Percentiles rank a stretch among this genome's conserved stretches.
Evolutionary conservation across 2,329 filamentous ascomycete species (phyloP).

Genomic region (Pyrenophora graminea): DNA sequence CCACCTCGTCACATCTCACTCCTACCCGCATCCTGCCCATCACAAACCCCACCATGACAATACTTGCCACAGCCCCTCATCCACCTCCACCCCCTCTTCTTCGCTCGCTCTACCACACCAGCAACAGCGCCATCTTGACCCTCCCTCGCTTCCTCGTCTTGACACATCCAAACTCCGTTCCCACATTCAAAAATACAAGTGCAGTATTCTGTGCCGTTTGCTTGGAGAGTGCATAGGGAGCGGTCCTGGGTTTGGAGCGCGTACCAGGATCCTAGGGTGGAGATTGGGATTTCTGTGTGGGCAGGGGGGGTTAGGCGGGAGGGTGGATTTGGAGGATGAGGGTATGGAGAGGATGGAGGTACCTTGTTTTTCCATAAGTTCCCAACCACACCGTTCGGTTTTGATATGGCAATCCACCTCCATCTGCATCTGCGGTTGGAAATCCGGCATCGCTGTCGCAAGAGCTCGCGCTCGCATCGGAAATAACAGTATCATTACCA

Average conservation of each 20-base stretch:
- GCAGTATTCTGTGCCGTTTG: constrained; percentile 15
- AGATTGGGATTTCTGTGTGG: constrained; percentile 15
- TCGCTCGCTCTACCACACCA: too few relatives aligned
- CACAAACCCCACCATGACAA: constrained; percentile 21
- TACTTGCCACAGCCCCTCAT: constrained; percentile 20
- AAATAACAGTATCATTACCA: too few relatives aligned
- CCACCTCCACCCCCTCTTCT: not conserved
- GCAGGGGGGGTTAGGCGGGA: not conserved
- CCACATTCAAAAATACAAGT: constrained; percentile 25
- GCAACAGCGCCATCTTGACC: not conserved
- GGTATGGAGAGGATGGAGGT: not conserved
- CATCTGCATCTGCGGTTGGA: too few relatives aligned
- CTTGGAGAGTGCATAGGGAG: constrained; percentile 11
- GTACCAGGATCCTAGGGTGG: constrained; percentile 13
- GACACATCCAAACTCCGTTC: constrained; percentile 20
- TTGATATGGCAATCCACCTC: not conserved
- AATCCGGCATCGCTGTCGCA: too few relatives aligned
- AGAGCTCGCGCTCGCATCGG: too few relatives aligned
- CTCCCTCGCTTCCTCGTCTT: not conserved
- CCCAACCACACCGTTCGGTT: constrained; percentile 12
- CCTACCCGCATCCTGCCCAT: constrained; percentile 5
- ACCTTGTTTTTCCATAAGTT: constrained; percentile 17
- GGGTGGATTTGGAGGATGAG: not conserved
- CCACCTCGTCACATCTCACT: not conserved
- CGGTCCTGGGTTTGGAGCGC: constrained; percentile 18